A percentile compares a stretch with the other conserved stretches of the same genome.
phyloP scores from a whole-genome alignment of 441 rosid species.

The Erodium moschatum region DNA sequence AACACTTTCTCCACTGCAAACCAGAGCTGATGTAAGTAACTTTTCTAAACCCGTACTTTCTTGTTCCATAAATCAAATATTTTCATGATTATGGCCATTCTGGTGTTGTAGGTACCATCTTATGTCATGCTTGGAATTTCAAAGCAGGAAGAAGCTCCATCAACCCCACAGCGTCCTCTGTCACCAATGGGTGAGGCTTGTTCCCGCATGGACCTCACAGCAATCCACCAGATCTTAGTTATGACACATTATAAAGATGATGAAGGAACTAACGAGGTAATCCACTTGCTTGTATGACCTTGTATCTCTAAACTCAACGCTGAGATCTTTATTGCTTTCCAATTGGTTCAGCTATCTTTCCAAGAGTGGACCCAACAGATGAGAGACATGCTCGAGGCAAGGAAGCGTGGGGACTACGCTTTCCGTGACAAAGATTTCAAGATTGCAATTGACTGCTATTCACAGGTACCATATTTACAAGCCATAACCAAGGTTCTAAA shows the following conservation, averaged over 20 bases:
- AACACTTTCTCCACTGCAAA: constrained; percentile 53
- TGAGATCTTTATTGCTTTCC: constrained; percentile 17
- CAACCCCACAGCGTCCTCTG: constrained; percentile 40
- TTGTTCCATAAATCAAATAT: too few relatives aligned
- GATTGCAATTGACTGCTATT: constrained; percentile 56
- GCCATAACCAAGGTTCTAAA: too few relatives aligned
- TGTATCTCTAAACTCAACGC: constrained; percentile 11
- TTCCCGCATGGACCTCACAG: constrained; percentile 57
- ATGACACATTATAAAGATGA: constrained; percentile 56
- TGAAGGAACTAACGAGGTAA: constrained; percentile 58
- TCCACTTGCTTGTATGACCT: neutral
- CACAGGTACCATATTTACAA: constrained; percentile 38
- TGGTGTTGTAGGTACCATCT: constrained; percentile 45
- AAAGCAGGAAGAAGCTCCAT: constrained; percentile 36
- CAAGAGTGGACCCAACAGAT: constrained; percentile 77
- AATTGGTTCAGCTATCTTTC: constrained; percentile 49
- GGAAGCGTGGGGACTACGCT: constrained; percentile 64
- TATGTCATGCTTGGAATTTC: constrained; percentile 42
- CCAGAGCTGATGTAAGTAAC: constrained; percentile 45
- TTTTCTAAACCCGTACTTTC: neutral
- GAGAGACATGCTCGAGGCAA: constrained; percentile 56
- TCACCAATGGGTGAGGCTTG: constrained; percentile 73
- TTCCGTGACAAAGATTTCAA: constrained; percentile 63
- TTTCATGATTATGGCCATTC: neutral
- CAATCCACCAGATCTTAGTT: constrained; percentile 61